Evolutionary conservation across 164 flowering plant genomes (phyloP), one percentile per base, ranked within the genome.

Genomic region (Amborella trichopoda): DNA sequence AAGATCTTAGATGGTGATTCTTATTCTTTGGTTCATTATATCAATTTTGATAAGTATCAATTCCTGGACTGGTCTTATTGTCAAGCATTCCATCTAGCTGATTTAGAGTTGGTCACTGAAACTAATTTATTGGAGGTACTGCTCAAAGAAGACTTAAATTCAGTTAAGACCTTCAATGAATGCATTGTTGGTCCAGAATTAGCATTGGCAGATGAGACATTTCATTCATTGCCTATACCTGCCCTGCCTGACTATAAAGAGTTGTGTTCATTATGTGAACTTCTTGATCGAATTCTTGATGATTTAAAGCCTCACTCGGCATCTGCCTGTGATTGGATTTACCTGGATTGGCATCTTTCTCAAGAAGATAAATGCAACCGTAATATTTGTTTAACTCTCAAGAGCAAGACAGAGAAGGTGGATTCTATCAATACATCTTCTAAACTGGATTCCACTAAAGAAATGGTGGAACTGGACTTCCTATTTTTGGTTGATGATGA

Each of bases 311-410:
- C 66, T 49, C 70, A 58, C 37, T 63, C 75, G 17, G 52, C 80
- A 26, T 80, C 86, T 46, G 74, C 83, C 45, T 82, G 82, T 49
- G 79, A 84, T 70, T 83, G 58, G 47, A 81, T 91, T 39, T 91
- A 91, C 62, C 64, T 91, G 54, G 90, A 87, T 60, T 87, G 96
- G 95, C 69, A 74, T 70, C 66, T 84, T 43, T 59, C 80, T 39
- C 90, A 69, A 54, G 73, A 72, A 56, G 75, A 74, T 53, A 59
- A 55, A 48, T 67, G 67, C 65, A 65, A 40, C 49, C 20, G 3
- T 46, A 46, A 49, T 46, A 55, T 58, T 6, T 55, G 50, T 61
- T 53, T 61, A 28, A 44, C 58, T 36, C 45, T 47, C 51, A 60
- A 58, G 65, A 64, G 56, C 38, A 43, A 61, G 42, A 45, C 74